phyloP scores from a whole-genome alignment of 2,329 filamentous ascomycete species.

The Cladophialophora carrionii region DNA sequence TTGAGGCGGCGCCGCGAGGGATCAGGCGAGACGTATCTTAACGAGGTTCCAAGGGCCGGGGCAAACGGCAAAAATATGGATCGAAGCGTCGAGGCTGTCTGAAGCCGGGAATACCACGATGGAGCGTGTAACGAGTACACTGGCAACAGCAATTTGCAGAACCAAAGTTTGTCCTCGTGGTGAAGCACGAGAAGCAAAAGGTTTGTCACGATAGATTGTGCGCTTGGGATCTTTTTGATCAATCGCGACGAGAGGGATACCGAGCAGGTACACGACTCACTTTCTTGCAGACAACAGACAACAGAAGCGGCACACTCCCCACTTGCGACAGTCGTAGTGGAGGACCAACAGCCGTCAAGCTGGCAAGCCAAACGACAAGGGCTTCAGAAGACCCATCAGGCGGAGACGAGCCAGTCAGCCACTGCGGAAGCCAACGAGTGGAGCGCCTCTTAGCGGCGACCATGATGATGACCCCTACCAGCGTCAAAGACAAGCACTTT shows the following conservation, averaged over 20 bases:
- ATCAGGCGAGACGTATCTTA: conserved; percentile 30
- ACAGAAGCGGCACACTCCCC: conserved; percentile 10
- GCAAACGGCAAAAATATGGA: conserved; percentile 21
- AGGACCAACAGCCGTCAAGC: conserved; percentile 9
- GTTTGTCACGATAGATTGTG: conserved; percentile 9
- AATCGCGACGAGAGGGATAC: conserved; percentile 17
- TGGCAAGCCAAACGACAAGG: conserved; percentile 14
- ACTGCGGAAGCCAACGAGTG: conserved; percentile 15
- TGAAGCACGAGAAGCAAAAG: conserved; percentile 7
- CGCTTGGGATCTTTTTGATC: conserved; percentile 18
- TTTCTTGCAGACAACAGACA: conserved; percentile 20
- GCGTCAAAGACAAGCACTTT: conserved; percentile 19
- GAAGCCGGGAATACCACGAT: not conserved
- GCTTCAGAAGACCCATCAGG: conserved; percentile 17
- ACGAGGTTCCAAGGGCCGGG: conserved; percentile 17
- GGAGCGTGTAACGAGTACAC: conserved; percentile 20
- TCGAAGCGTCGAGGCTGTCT: conserved; percentile 12
- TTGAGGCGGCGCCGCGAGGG: conserved; percentile 30
- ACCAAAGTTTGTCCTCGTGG: not conserved
- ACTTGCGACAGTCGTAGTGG: conserved; percentile 6
- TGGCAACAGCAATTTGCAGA: not conserved
- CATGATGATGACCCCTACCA: conserved; percentile 6
- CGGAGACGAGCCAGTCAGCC: conserved; percentile 26
- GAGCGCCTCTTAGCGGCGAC: conserved; percentile 4
- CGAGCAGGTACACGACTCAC: conserved; percentile 12